Evolutionary conservation across 306 rosid species (phyloP).

Genomic region (Malus fusca): DNA sequence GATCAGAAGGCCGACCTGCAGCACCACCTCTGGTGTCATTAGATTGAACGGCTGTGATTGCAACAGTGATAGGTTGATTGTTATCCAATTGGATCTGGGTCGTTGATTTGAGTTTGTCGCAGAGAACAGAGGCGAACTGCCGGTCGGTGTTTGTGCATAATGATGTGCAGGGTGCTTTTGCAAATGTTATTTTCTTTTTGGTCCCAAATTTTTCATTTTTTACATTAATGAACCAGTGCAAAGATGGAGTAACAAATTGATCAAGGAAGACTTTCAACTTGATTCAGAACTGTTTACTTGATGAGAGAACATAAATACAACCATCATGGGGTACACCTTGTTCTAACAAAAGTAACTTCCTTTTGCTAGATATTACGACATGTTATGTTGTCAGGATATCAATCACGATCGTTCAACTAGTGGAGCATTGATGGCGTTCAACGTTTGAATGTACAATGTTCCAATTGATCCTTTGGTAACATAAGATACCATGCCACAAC

Average conservation of each 20-base stretch:
- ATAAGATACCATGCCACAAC: neutral
- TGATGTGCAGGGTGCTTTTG: neutral
- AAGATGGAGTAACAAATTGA: neutral
- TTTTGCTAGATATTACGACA: neutral
- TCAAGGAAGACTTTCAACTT: neutral
- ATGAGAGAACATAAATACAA: neutral
- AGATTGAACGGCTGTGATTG: neutral
- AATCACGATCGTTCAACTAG: neutral
- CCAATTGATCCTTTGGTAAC: neutral
- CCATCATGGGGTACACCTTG: neutral
- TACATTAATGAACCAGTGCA: neutral
- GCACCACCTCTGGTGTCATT: slow-evolving; percentile 32
- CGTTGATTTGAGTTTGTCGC: neutral
- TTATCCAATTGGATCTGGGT: neutral
- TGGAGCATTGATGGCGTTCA: neutral
- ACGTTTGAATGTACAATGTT: neutral
- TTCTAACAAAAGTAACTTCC: neutral
- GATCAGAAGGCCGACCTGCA: slow-evolving; percentile 37
- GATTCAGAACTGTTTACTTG: neutral
- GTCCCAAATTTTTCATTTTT: neutral
- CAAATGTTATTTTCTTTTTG: neutral
- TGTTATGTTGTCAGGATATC: neutral
- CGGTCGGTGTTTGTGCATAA: neutral
- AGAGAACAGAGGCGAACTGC: neutral
- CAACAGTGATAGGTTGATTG: neutral